Conservation (phyloP, 225 moss, liverwort and hornwort genomes). For the Thuidium tamariscinum region DNA sequence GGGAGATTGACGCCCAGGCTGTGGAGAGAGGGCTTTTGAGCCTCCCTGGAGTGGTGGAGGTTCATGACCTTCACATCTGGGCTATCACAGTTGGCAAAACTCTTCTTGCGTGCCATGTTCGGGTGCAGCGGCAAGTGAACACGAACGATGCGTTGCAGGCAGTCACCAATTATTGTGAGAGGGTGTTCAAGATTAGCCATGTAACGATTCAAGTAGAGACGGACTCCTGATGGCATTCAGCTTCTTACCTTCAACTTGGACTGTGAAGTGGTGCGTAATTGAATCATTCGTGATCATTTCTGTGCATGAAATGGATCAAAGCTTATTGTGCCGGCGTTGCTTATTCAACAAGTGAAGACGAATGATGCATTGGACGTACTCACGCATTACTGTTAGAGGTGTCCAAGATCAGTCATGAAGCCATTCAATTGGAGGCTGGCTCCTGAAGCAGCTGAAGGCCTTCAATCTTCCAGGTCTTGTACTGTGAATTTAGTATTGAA, state of each 20-base stretch:
- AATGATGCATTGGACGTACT: constrained; percentile 48
- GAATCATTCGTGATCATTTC: not conserved
- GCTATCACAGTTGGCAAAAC: constrained; percentile 90
- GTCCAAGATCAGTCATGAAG: constrained; percentile 42
- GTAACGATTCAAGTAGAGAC: constrained; percentile 92
- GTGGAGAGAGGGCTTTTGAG: constrained; percentile 56
- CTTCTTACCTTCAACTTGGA: not conserved
- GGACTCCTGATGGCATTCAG: constrained; percentile 18
- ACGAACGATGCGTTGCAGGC: constrained; percentile 47
- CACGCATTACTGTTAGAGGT: constrained; percentile 36
- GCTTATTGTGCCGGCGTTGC: not conserved
- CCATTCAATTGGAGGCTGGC: not conserved
- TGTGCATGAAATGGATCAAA: not conserved
- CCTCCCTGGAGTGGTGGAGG: constrained; percentile 67
- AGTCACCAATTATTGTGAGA: constrained; percentile 61
- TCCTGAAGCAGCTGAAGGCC: not conserved
- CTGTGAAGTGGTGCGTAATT: not conserved
- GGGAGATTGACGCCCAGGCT: constrained; percentile 68
- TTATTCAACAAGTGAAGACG: constrained; percentile 19
- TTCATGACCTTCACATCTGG: constrained; percentile 98
- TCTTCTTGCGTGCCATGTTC: constrained; percentile 82
- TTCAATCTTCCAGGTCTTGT: not conserved
- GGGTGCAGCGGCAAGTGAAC: constrained; percentile 53
- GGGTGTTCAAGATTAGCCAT: constrained; percentile 65
- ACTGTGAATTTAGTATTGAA: too few species aligned